Evolutionary conservation across 2,329 filamentous ascomycete species (phyloP).

Genomic region (Fusarium penzigii): DNA sequence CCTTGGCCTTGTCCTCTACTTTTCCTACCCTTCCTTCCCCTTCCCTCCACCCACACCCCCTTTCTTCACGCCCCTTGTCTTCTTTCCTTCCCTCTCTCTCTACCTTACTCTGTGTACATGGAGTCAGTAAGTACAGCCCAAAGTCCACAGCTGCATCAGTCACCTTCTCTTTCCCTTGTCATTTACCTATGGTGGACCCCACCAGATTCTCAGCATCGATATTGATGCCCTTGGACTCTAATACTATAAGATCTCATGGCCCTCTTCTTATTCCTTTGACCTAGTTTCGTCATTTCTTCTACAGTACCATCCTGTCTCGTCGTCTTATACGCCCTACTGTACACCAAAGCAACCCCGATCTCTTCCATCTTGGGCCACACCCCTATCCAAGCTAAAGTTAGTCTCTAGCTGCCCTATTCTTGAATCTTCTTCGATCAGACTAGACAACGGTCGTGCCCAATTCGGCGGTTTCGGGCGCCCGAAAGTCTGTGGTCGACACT

Average conservation of each 20-base stretch:
- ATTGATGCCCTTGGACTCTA: constrained; percentile 19
- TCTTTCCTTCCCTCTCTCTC: background rate
- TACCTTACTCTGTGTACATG: background rate
- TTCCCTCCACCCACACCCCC: constrained; percentile 11
- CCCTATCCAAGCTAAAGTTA: background rate
- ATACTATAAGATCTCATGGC: constrained; percentile 29
- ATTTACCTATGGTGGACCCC: constrained; percentile 22
- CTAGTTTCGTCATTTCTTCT: constrained; percentile 27
- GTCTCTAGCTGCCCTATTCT: constrained; percentile 15
- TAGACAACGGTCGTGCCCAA: constrained; percentile 27
- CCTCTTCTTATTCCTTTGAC: constrained; percentile 18
- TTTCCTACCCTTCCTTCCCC: background rate
- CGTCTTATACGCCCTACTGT: constrained; percentile 8
- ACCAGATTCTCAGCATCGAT: constrained; percentile 6
- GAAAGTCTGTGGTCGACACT: constrained; percentile 23
- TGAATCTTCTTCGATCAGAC: constrained; percentile 22
- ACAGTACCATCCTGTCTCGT: constrained; percentile 21
- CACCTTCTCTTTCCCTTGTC: constrained; percentile 23
- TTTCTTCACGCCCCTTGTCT: constrained; percentile 3
- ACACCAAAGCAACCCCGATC: background rate
- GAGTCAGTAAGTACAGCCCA: background rate
- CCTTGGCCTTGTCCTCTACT: constrained; percentile 20
- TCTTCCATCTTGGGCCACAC: background rate
- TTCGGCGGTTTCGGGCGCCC: constrained; percentile 27
- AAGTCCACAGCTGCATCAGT: constrained; percentile 23